A percentile compares a stretch with the other conserved stretches of the same genome.
These are phyloP conservation scores for Rhizopogon vulgaris DNA, from an alignment of 768 basidiomycete genomes.

Conservation along the genomic window DNA sequence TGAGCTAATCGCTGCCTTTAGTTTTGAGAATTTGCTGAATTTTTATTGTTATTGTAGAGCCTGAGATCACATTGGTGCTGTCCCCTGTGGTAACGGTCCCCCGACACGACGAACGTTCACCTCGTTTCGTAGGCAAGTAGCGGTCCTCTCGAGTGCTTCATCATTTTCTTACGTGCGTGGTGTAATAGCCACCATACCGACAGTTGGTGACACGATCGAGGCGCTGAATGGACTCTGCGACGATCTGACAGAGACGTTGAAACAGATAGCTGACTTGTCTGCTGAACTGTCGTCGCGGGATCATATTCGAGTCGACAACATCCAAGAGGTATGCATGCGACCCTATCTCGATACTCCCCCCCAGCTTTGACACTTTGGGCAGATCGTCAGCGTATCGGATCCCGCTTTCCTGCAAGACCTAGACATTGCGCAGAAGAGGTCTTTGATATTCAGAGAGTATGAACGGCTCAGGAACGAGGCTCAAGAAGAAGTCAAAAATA, in stretches of 20 bases:
- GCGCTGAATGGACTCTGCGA: slow-evolving; percentile 56
- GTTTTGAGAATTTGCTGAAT: not conserved
- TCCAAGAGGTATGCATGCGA: slow-evolving; percentile 51
- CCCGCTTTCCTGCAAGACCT: slow-evolving; percentile 56
- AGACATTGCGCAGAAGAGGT: slow-evolving; percentile 62
- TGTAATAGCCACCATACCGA: slow-evolving; percentile 62
- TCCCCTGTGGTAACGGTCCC: slow-evolving; percentile 59
- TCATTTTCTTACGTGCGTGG: not conserved
- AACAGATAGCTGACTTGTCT: slow-evolving; percentile 61
- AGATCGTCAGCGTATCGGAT: slow-evolving; percentile 51
- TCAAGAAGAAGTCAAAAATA: slow-evolving; percentile 42
- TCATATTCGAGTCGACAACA: slow-evolving; percentile 63
- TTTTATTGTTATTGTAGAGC: slow-evolving; percentile 35
- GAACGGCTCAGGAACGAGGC: slow-evolving; percentile 35
- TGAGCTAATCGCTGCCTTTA: slow-evolving; percentile 14
- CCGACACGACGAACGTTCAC: slow-evolving; percentile 49
- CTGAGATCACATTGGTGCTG: slow-evolving; percentile 65
- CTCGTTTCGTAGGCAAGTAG: slow-evolving; percentile 51
- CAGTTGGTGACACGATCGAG: slow-evolving; percentile 67
- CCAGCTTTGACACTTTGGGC: not conserved
- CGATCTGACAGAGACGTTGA: slow-evolving; percentile 55
- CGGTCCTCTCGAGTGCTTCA: not conserved
- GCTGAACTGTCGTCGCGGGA: slow-evolving; percentile 69
- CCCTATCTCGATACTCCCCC: not conserved
- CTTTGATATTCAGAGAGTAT: slow-evolving; percentile 59